Evolutionary conservation across 192 early-diverging fungal species (phyloP).

Genomic region (Coemansia interrupta): DNA sequence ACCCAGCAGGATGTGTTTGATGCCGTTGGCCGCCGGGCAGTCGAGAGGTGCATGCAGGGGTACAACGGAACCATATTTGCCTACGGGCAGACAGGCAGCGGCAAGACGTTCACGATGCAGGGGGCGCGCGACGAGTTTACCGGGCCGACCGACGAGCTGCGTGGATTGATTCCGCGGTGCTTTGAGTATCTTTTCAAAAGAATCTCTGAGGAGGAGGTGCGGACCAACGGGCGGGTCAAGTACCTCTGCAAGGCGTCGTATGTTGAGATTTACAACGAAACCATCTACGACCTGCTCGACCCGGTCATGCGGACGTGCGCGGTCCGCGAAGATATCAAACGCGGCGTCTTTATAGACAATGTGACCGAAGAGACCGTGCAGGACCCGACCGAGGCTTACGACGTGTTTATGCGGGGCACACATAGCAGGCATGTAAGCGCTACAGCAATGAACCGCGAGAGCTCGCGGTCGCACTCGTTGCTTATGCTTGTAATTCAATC

Average conservation of each 20-base stretch:
- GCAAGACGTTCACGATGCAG: conserved; percentile 77
- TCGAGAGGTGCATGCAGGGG: conserved; percentile 65
- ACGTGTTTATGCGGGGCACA: conserved; percentile 61
- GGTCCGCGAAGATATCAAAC: conserved; percentile 65
- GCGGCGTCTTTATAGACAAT: conserved; percentile 64
- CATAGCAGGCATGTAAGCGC: conserved; percentile 57
- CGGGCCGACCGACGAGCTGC: conserved; percentile 62
- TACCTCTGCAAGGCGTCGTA: conserved; percentile 84
- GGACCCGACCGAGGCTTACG: conserved; percentile 61
- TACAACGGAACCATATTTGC: conserved; percentile 76
- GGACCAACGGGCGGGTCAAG: conserved; percentile 54
- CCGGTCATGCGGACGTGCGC: conserved; percentile 56
- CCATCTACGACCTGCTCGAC: conserved; percentile 82
- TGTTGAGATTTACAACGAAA: conserved; percentile 94
- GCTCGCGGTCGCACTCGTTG: conserved; percentile 77
- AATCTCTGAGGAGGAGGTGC: conserved; percentile 53
- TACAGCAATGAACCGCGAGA: conserved; percentile 73
- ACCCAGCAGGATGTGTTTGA: conserved; percentile 55
- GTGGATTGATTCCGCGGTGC: conserved; percentile 62
- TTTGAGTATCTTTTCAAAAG: conserved; percentile 61
- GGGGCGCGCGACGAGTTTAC: conserved; percentile 78
- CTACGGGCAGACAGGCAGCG: conserved; percentile 71
- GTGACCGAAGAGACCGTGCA: conserved; percentile 63
- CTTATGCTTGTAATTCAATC: conserved; percentile 75
- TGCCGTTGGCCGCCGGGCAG: conserved; percentile 57